Conservation (phyloP, 148 eudicot species). For the Oxyria digyna region DNA sequence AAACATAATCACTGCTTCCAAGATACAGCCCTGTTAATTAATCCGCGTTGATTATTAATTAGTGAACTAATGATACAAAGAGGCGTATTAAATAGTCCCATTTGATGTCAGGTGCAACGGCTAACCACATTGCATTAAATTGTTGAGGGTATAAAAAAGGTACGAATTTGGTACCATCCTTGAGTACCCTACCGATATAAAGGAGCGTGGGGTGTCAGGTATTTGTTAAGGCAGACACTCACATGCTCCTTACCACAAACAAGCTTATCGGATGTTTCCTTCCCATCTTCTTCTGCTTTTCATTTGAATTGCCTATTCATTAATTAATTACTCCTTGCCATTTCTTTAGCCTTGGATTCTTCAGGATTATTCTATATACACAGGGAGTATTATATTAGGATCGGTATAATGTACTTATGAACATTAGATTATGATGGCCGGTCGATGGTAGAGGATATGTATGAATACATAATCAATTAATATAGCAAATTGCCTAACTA, state of each 20-base stretch:
- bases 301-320: background rate
- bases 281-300: background rate
- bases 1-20: too few relatives aligned
- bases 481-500: background rate
- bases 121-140: background rate
- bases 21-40: too few relatives aligned
- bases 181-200: background rate
- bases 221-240: background rate
- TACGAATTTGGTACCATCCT: background rate
- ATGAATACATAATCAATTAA: background rate
- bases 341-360: conserved; percentile 1
- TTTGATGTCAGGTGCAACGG: background rate
- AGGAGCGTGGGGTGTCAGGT: background rate
- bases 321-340: background rate
- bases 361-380: background rate
- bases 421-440: background rate
- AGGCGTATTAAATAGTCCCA: background rate
- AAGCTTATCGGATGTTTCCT: background rate
- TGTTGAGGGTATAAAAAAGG: background rate
- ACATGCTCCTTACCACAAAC: background rate
- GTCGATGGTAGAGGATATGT: background rate
- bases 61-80: too few relatives aligned
- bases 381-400: too few relatives aligned
- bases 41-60: too few relatives aligned
- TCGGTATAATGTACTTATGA: background rate